Percentiles rank a stretch among this genome's conserved stretches.
These are phyloP conservation scores for Pogostemon cablin DNA, from an alignment of 257 asterid species.

Conservation along the genomic window DNA sequence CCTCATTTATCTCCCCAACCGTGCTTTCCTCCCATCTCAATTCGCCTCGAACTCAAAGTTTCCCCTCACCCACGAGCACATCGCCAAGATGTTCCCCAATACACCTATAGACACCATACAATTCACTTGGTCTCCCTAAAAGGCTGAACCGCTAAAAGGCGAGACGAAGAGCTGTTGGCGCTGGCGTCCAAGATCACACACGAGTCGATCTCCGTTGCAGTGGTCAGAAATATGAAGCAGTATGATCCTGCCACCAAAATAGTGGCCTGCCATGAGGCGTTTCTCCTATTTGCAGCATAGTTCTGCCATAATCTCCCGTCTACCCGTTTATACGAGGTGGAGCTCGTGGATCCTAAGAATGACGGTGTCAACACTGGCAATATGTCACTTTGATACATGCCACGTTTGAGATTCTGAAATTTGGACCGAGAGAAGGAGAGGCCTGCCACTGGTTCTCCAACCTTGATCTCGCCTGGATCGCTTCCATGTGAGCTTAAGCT, in stretches of 20 bases:
- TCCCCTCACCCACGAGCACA: background rate
- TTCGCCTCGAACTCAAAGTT: constrained; percentile 34
- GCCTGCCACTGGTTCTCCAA: constrained; percentile 39
- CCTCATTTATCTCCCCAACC: constrained; percentile 39
- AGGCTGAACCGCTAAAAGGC: constrained; percentile 35
- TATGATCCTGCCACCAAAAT: constrained; percentile 16
- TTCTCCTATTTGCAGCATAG: constrained; percentile 48
- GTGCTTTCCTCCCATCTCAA: constrained; percentile 46
- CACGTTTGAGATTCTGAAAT: constrained; percentile 34
- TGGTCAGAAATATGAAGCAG: constrained; percentile 26
- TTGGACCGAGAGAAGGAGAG: constrained; percentile 41
- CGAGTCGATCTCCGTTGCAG: constrained; percentile 11
- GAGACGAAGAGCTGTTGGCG: constrained; percentile 40
- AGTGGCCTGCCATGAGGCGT: constrained; percentile 49
- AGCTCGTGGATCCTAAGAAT: constrained; percentile 33
- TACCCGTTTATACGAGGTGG: constrained; percentile 38
- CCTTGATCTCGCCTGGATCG: constrained; percentile 41
- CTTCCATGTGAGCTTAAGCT: too few species aligned
- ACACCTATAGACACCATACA: constrained; percentile 32
- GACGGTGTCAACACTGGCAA: constrained; percentile 13
- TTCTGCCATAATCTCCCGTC: constrained; percentile 49
- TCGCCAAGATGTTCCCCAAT: constrained; percentile 33
- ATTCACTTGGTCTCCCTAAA: constrained; percentile 32
- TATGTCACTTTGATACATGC: constrained; percentile 47
- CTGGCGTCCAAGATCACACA: constrained; percentile 31